Evolutionary conservation across 768 basidiomycete species (phyloP).

Genomic region (Tylopilus plumbeoviolaceoides): DNA sequence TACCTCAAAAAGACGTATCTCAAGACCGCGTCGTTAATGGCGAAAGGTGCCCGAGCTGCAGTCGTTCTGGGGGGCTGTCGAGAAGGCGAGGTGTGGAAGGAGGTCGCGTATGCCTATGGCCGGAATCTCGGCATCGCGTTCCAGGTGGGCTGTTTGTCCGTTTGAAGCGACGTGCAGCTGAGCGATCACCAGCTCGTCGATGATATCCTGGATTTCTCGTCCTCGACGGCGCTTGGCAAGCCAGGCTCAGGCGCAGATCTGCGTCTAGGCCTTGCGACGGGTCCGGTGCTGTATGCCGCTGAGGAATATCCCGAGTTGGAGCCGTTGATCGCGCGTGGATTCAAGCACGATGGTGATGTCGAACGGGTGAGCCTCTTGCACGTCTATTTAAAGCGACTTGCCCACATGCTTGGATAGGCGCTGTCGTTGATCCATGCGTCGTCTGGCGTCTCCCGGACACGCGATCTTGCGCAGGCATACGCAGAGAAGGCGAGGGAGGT

Average conservation of each 20-base stretch:
- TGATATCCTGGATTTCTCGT: slow-evolving; percentile 91
- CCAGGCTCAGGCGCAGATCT: slow-evolving; percentile 80
- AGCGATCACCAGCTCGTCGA: slow-evolving; percentile 72
- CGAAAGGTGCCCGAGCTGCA: slow-evolving; percentile 55
- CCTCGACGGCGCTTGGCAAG: slow-evolving; percentile 78
- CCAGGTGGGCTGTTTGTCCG: not conserved
- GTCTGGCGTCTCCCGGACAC: slow-evolving; percentile 75
- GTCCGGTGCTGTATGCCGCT: slow-evolving; percentile 81
- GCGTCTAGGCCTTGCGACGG: slow-evolving; percentile 79
- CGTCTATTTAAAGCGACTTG: not conserved
- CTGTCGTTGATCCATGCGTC: slow-evolving; percentile 53
- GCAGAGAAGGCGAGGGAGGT: slow-evolving; percentile 73
- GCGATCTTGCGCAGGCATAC: slow-evolving; percentile 69
- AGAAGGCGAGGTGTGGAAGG: slow-evolving; percentile 80
- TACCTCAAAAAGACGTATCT: slow-evolving; percentile 88
- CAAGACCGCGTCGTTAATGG: slow-evolving; percentile 1
- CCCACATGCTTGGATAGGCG: slow-evolving; percentile 43
- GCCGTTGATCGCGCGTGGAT: slow-evolving; percentile 75
- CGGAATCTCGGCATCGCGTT: slow-evolving; percentile 5
- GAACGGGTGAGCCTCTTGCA: slow-evolving; percentile 51
- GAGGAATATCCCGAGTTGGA: slow-evolving; percentile 77
- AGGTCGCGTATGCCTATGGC: slow-evolving; percentile 68
- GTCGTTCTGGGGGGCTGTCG: slow-evolving; percentile 82
- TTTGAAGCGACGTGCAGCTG: not conserved
- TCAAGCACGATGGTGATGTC: slow-evolving; percentile 73